Evolutionary conservation across 2,329 filamentous ascomycete genomes (phyloP).

Genomic region (Arthrocladium fulminans): DNA sequence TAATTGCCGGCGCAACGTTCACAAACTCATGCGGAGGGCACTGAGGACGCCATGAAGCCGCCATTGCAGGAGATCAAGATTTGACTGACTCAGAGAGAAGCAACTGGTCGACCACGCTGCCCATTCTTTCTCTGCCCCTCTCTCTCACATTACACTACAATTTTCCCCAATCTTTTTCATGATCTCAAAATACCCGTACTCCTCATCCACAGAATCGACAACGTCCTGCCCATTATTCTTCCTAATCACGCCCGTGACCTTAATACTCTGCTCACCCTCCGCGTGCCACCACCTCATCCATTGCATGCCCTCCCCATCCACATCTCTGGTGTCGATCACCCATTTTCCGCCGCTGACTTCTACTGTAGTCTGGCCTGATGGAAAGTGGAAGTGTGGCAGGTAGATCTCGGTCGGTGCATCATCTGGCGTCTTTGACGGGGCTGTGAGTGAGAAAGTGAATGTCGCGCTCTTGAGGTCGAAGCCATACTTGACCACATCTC

Average conservation of each 20-base stretch:
- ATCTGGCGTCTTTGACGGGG: slow-evolving; percentile 50
- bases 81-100: no score
- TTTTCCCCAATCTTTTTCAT: slow-evolving; percentile 38
- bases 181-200: slow-evolving; percentile 22
- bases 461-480: slow-evolving; percentile 75
- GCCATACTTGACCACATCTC: slow-evolving; percentile 59
- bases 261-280: slow-evolving; percentile 71
- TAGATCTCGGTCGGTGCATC: slow-evolving; percentile 71
- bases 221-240: slow-evolving; percentile 33
- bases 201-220: slow-evolving; percentile 27
- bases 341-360: slow-evolving; percentile 80
- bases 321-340: slow-evolving; percentile 68
- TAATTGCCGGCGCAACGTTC: neutral
- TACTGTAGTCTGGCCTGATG: slow-evolving; percentile 60
- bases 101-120: no score
- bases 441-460: slow-evolving; percentile 64
- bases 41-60: no score
- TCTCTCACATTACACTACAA: slow-evolving; percentile 32
- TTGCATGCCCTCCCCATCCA: slow-evolving; percentile 62
- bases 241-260: slow-evolving; percentile 63
- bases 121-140: no score
- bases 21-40: no score
- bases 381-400: slow-evolving; percentile 88
- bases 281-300: slow-evolving; percentile 87
- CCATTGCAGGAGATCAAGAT: no score